phyloP scores from a whole-genome alignment of 352 stramenopile species.

The Phytopythium aichiense region DNA sequence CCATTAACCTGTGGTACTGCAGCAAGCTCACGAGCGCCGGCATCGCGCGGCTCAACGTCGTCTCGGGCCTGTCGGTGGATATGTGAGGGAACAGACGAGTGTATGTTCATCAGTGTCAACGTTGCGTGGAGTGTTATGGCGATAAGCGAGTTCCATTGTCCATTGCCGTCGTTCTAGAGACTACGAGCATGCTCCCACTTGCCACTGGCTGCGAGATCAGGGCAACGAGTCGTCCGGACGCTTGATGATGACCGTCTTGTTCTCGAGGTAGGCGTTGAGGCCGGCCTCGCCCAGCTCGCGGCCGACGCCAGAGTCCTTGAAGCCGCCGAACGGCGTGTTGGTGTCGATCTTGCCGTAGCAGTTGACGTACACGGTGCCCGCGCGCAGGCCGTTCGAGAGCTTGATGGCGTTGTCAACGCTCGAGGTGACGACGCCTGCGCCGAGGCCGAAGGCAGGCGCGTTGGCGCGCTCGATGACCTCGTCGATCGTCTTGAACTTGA shows the following conservation, averaged over 20 bases:
- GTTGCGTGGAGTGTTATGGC: background rate
- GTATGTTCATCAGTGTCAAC: background rate
- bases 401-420: constrained; percentile 77
- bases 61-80: constrained; percentile 49
- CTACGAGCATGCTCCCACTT: background rate
- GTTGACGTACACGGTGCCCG: constrained; percentile 93
- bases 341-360: constrained; percentile 88
- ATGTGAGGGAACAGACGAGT: background rate
- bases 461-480: constrained; percentile 86
- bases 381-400: constrained; percentile 82
- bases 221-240: constrained; percentile 42
- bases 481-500: constrained; percentile 86
- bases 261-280: constrained; percentile 69
- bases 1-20: constrained; percentile 82
- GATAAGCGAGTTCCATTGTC: background rate
- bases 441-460: constrained; percentile 80
- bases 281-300: constrained; percentile 70
- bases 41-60: constrained; percentile 40
- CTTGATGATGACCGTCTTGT: constrained; percentile 66
- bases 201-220: constrained; percentile 3
- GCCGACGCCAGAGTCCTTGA: constrained; percentile 80
- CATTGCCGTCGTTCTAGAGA: background rate
- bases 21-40: constrained; percentile 58
- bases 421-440: constrained; percentile 84
- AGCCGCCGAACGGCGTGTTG: constrained; percentile 81